Percentiles rank a stretch among this genome's conserved stretches.
These are phyloP conservation scores for Eucalyptus guilfoylei DNA, from an alignment of 345 rosid species.

Conservation along the genomic window DNA sequence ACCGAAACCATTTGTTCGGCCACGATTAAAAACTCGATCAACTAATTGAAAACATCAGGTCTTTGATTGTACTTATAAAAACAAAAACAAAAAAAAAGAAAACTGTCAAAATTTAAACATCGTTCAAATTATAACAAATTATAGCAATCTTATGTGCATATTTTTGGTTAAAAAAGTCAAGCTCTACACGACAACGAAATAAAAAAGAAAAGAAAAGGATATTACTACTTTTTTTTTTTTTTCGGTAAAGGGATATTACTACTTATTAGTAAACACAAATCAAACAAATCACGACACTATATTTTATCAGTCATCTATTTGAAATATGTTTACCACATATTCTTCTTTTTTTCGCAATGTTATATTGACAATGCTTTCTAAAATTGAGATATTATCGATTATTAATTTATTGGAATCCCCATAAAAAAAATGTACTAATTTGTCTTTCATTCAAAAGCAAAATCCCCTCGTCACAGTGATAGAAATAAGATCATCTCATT, in stretches of 20 bases:
- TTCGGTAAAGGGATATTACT: too few species aligned
- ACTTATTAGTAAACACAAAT: not conserved
- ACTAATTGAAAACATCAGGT: not conserved
- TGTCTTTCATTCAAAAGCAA: not conserved
- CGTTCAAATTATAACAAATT: not conserved
- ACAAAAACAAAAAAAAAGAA: not conserved
- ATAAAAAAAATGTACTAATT: not conserved
- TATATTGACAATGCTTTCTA: not conserved
- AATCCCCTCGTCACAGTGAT: fast-evolving
- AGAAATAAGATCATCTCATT: not conserved
- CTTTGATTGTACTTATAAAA: not conserved
- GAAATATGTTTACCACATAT: not conserved
- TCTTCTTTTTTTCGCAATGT: fast-evolving
- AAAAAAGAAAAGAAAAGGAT: not conserved
- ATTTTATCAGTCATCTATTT: too few species aligned
- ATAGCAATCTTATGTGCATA: not conserved
- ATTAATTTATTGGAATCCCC: not conserved
- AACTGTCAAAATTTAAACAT: not conserved
- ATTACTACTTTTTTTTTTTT: too few species aligned
- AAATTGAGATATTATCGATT: not conserved
- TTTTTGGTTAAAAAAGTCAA: not conserved
- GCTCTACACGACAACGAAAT: fast-evolving
- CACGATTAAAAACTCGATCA: not conserved
- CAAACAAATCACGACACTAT: not conserved
- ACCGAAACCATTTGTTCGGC: not conserved